Evolutionary conservation across 768 basidiomycete genomes (phyloP).

Genomic region (Fibroporia radiculosa): DNA sequence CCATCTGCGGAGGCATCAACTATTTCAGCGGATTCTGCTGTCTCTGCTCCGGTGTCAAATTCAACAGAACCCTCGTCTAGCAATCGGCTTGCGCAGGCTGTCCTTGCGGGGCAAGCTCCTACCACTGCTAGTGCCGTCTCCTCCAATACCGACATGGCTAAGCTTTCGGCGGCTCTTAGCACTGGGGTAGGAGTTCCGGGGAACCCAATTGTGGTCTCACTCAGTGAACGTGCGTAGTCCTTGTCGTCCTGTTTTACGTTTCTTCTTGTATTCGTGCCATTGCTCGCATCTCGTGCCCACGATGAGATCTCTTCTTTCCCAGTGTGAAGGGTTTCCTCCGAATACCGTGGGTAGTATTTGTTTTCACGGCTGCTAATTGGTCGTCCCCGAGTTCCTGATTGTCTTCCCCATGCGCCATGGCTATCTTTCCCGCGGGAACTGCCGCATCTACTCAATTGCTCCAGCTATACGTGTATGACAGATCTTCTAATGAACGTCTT

Average conservation of each 20-base stretch:
- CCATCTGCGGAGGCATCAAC: conserved; percentile 6
- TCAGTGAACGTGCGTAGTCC: conserved; percentile 64
- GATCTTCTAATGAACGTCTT: no score
- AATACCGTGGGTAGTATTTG: no score
- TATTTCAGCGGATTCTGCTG: not conserved
- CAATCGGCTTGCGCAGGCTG: conserved; percentile 34
- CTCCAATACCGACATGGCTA: conserved; percentile 29
- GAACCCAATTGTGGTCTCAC: conserved; percentile 72
- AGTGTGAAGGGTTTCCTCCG: no score
- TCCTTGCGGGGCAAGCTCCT: conserved; percentile 21
- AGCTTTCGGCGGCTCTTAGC: conserved; percentile 35
- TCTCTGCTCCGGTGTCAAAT: not conserved
- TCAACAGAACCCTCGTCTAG: conserved; percentile 23
- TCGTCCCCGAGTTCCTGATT: no score
- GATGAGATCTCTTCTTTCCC: no score
- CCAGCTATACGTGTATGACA: no score
- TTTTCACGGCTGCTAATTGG: no score
- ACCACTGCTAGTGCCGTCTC: conserved; percentile 3
- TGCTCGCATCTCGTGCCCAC: no score
- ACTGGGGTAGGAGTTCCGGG: conserved; percentile 35
- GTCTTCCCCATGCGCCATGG: no score
- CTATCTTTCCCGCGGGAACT: no score
- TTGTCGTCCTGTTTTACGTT: not conserved
- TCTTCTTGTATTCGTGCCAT: not conserved
- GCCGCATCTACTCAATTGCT: no score